These are phyloP conservation scores for Stentor roeselii DNA, from an alignment of 73 alveolate species.

Conservation along the genomic window DNA sequence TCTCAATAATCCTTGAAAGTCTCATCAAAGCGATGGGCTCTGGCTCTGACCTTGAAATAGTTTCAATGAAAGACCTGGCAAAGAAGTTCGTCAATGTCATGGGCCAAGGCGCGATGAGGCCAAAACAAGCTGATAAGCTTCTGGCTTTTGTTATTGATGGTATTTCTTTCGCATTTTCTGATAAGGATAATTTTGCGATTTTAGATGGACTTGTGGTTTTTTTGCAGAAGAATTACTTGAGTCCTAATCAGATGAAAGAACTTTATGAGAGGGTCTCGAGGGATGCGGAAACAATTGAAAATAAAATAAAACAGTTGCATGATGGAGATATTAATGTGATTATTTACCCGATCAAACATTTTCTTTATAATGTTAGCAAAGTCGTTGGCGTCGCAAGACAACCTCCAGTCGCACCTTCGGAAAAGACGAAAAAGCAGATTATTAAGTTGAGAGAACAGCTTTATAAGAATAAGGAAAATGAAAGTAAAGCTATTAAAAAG, in stretches of 20 bases:
- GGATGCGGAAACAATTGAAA: conserved; percentile 21
- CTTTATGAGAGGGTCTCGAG: conserved; percentile 13
- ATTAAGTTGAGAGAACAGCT: neutral
- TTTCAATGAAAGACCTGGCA: conserved; percentile 2
- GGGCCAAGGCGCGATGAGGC: conserved; percentile 18
- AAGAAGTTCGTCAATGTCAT: neutral
- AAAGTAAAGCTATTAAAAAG: neutral
- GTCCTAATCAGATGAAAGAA: conserved; percentile 1
- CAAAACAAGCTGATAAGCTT: conserved; percentile 20
- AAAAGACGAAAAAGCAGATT: neutral
- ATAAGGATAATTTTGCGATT: neutral
- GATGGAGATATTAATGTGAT: neutral
- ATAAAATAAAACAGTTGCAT: neutral
- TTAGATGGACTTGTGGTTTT: conserved; percentile 3
- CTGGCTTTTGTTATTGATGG: conserved; percentile 11
- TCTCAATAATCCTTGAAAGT: neutral
- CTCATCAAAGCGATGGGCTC: neutral
- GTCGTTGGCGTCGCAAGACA: conserved; percentile 3
- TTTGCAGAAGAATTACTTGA: neutral
- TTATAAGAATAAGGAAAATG: neutral
- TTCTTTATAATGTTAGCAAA: neutral
- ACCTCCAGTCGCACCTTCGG: conserved; percentile 15
- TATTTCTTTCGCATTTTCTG: conserved; percentile 19
- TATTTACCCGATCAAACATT: conserved; percentile 7
- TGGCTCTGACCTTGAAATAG: neutral